Base-by-base conservation (phyloP, 2,329 filamentous ascomycete genomes). In the Diaporthe helianthi region DNA sequence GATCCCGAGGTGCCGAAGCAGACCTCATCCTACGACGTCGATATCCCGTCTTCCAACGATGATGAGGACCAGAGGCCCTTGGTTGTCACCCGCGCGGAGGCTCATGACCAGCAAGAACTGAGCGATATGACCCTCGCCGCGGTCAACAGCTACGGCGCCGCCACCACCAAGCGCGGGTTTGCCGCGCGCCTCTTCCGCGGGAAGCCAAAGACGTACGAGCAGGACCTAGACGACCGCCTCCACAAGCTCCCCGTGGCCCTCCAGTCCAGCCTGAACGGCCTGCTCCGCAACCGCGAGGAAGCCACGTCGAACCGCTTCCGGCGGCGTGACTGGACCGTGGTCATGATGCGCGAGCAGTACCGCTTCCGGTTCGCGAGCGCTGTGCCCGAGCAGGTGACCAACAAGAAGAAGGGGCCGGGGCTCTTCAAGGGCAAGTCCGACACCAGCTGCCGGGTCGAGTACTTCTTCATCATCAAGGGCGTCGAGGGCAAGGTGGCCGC, bases 321-420 rank as follows among this genome's bases (percentile, higher is more conserved):
- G 53, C 71, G 69, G 3, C 69, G 76, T 13, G 72, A 73, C 24
- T 78, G 75, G 75, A 75, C 75, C 1, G 73, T 78, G 24, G 74
- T 69, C 38, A 64, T 71, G 9, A 65, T 78, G 72, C 72, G 68
- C 24, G 72, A 75, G 69, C 74, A 75, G 60, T 72, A 72, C 9
- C 70, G 65, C 60, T 69, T 72, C 26, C 73, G 75, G 7, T 78
- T 78, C 33, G 68, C 72, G 31, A 44, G 41, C 13, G 29, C 73
- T 31, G 65, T 71, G 2, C 64, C 69, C 31, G 24, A 72, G 46
- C 71, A 72, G n/a, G 73, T 74, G 10, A 15, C 17, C 13, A 38
- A 10, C 31, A 75, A 73, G 65, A 73, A 70, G 17, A 72, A 73
- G 29, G 74, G 72, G n/a, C n/a, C n/a, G 47, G 31, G 36, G 2